Base-by-base conservation (phyloP, 352 stramenopile species). In the Pythium scleroteichum region DNA sequence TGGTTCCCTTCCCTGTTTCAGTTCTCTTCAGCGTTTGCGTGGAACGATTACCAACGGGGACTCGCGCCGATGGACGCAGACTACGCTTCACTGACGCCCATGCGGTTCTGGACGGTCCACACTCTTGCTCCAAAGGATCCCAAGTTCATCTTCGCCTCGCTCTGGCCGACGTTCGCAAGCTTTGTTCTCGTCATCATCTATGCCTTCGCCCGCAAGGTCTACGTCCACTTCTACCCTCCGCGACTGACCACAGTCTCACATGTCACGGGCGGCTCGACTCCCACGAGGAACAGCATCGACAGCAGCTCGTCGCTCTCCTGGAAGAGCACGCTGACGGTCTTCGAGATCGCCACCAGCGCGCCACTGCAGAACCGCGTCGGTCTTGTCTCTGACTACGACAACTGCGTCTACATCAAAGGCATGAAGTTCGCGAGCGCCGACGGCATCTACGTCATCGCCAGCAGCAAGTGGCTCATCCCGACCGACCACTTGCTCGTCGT, bases 361-460 rank as follows among this genome's bases (percentile, higher is more conserved):
- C n/a, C 22, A 29, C 53, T 59, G 6, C n/a, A 59, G 39, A 59
- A 59, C 23, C 53, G 49, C 29, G 60, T 60, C 29, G 62, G 62
- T 17, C n/a, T 44, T 13, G 39, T 44, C n/a, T 44, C n/a, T 13
- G 13, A 44, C 39, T 57, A 76, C 45, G 62, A 64, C n/a, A 65
- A 77, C 12, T 19, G 55, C 44, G 62, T 73, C 0, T 75, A 74
- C 50, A 76, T 79, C 40, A 77, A 79, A 35, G 74, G 75, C 5
- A 53, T 80, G 7, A 78, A 80, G 60, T 80, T 75, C 53, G 72
- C 72, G 12, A 75, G 66, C 1, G 61, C 69, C 0, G 72, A 78
- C n/a, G 74, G 71, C 22, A 73, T 79, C 22, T 82, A 75, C 61
- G 74, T 82, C 29, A 63, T 82, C 17, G 64, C 74, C 27, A 77